Evolutionary conservation across 2,329 filamentous ascomycete genomes (phyloP).

Genomic region (Talaromyces sp.): DNA sequence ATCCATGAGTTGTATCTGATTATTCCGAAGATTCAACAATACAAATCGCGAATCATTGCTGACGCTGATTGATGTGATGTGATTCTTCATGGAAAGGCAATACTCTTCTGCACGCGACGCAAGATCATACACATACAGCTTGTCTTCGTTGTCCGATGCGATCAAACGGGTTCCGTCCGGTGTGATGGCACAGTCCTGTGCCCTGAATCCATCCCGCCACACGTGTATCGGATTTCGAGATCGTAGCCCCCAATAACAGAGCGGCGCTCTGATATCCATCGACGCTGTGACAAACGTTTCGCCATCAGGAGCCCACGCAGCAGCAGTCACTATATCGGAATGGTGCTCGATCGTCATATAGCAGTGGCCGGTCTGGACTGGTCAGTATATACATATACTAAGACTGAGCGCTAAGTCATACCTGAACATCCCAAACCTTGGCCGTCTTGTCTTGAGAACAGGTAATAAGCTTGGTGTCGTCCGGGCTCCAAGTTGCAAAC

Average conservation of each 20-base stretch:
- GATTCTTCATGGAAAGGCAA: conserved; percentile 65
- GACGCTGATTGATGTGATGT: conserved; percentile 75
- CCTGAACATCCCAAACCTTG: conserved; percentile 69
- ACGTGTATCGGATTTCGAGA: conserved; percentile 59
- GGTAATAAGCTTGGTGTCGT: conserved; percentile 80
- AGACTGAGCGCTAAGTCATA: conserved; percentile 30
- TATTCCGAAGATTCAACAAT: conserved; percentile 76
- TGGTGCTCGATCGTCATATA: conserved; percentile 66
- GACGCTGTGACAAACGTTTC: conserved; percentile 75
- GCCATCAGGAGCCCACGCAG: conserved; percentile 81
- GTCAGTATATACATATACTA: neutral
- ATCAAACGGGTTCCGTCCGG: conserved; percentile 76
- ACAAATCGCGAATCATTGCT: conserved; percentile 77
- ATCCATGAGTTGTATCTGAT: conserved; percentile 74
- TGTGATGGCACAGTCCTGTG: conserved; percentile 82
- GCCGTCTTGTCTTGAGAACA: conserved; percentile 74
- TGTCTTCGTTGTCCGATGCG: conserved; percentile 66
- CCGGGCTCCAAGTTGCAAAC: conserved; percentile 86
- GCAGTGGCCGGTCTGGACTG: conserved; percentile 58
- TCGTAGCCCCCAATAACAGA: conserved; percentile 68
- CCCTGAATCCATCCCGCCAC: conserved; percentile 69
- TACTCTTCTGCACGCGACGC: conserved; percentile 70
- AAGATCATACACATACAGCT: conserved; percentile 79
- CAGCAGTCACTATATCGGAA: conserved; percentile 80
- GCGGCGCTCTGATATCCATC: conserved; percentile 62